Conservation (phyloP, 2,329 filamentous ascomycete species). For the Geosmithia morbida region DNA sequence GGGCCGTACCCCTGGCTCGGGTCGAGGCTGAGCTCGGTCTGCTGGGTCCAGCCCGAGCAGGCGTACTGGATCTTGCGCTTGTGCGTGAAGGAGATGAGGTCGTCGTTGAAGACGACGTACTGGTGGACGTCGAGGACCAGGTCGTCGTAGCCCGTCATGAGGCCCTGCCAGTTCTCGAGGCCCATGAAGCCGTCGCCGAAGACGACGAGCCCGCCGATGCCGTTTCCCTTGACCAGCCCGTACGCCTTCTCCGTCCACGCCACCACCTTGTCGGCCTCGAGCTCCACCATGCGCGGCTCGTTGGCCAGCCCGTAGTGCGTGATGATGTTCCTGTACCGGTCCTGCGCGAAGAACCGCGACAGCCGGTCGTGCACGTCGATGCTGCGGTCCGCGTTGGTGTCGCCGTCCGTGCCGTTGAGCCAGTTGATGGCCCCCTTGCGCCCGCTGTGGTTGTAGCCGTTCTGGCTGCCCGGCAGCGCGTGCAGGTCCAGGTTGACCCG, state of each 20-base stretch:
- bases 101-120: slow-evolving; percentile 93
- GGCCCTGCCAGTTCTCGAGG: slow-evolving; percentile 77
- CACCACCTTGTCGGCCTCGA: slow-evolving; percentile 53
- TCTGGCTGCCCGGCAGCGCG: slow-evolving; percentile 83
- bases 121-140: slow-evolving; percentile 94
- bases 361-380: slow-evolving; percentile 79
- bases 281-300: slow-evolving; percentile 74
- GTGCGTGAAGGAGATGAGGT: slow-evolving; percentile 72
- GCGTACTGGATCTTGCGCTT: slow-evolving; percentile 75
- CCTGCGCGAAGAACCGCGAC: slow-evolving; percentile 84
- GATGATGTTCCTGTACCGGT: slow-evolving; percentile 82
- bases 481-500: slow-evolving; percentile 90
- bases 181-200: slow-evolving; percentile 96
- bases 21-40: slow-evolving; percentile 60
- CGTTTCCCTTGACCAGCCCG: slow-evolving; percentile 59
- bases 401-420: slow-evolving; percentile 81
- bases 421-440: slow-evolving; percentile 68
- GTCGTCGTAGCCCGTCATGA: slow-evolving; percentile 55
- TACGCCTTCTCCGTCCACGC: slow-evolving; percentile 69
- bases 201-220: slow-evolving; percentile 56
- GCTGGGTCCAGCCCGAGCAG: slow-evolving; percentile 73
- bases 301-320: slow-evolving; percentile 91
- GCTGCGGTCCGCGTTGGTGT: slow-evolving; percentile 63
- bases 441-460: slow-evolving; percentile 96
- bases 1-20: slow-evolving; percentile 73